Base-by-base conservation (phyloP, 768 basidiomycete genomes). In the Agrocybe pediades region DNA sequence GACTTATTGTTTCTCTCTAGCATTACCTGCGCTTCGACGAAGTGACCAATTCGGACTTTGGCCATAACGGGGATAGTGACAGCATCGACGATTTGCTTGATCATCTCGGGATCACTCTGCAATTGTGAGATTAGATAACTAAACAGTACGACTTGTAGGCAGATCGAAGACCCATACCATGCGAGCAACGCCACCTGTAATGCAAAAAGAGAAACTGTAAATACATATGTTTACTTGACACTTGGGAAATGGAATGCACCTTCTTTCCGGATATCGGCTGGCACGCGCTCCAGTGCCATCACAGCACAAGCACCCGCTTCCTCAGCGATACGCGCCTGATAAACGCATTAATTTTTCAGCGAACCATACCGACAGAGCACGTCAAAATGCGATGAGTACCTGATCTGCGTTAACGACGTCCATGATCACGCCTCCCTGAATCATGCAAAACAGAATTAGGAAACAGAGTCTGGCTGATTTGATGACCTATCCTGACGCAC, bases 51-150 rank as follows among this genome's bases (percentile, higher is more conserved):
- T 58, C 97, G 86, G 56, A 89, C 92, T 71, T 95, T 92, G 27
- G 90, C 91, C 90, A 98, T 98, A 69, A 98, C 95, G 8, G 95
- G 95, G 62, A 98, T 95, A 20, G 95, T 95, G 45, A 98, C 96
- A 19, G 96, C 88, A 55, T 86, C 89, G 58, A 92, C 88, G 69
- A 98, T 98, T 66, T 91, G 81, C 69, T 97, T 98, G 79, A 99
- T 98, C 89, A 98, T 92, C 46, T 84, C 77, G 6, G 96, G 96
- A 74, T 96, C 94, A 68, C 94, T 95, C 89, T 88, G 62, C 24
- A 56, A 20, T n/a, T 41, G n/a, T 44, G 51, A 47, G 55, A 57
- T 56, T 53, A 64, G 53, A 53, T 55, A 59, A 60, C 53, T 15
- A 16, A 20, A 29, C 42, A 29, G 56, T 49, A 36, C 15, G 21